Evolutionary conservation across 2,329 filamentous ascomycete genomes (phyloP), one percentile per base, ranked within the genome.

Genomic region (Fusarium chaquense): DNA sequence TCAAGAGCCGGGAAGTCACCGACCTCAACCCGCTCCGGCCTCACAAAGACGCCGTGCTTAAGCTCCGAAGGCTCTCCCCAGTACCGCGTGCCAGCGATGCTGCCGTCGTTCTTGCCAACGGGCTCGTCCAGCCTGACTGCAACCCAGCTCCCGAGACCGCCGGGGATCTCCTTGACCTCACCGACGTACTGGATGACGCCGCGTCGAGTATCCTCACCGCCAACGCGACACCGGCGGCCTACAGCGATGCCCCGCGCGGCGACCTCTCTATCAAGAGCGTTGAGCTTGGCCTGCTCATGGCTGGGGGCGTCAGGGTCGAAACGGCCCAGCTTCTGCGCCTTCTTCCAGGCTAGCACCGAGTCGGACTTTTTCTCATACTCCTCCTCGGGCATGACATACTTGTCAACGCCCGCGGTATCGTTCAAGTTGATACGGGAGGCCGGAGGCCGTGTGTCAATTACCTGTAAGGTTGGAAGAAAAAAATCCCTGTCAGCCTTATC

Each of bases 331-430:
- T 97, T 94, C 80, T 97, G 90, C n/a, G 89, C 84, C 82, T 93
- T 95, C 82, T 99, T 99, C 94, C 94, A 98, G 8, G 94, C 93
- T 26, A 98, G 87, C 16, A 99, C 96, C 5, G 92, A 95, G 81
- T 98, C 93, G 44, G 89, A 85, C 76, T 94, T 93, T 76, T 89
- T 89, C 78, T 94, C 93, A 81, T 99, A 99, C 76, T 94, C 91
- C 51, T 90, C 86, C 54, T 87, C 85, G n/a, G 94, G 93, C 86
- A 99, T 91, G 67, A 91, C 89, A 79, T 96, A 98, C 83, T 98
- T 98, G 59, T 94, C 89, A 7, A 98, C 93, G 12, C 88, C 86
- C 44, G 91, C 91, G 45, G 92, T 87, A 81, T 97, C 94, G 71
- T 87, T 91, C 81, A 92, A 93, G 80, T 98, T 94, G 67, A 89